Evolutionary conservation across 2,329 filamentous ascomycete species (phyloP), one percentile per base, ranked within the genome.

Genomic region (Xylaria sp.): DNA sequence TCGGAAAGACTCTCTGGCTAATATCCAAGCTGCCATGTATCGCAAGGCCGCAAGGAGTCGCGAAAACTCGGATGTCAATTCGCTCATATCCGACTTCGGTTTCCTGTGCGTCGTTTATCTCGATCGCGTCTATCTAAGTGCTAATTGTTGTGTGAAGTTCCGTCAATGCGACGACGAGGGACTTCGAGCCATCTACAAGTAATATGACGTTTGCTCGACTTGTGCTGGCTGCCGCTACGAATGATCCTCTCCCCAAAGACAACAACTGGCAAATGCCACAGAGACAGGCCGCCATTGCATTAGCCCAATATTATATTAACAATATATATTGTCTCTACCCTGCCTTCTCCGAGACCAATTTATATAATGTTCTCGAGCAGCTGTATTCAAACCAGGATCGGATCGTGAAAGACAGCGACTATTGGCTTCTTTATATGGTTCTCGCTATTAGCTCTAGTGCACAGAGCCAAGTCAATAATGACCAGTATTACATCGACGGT

Each of bases 201-300:
- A 93, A 93, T 75, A 97, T 97, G 87, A 97, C 94, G 0, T 98
- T 98, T 84, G 93, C 94, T 29, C 91, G 93, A 42, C 86, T 98
- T 23, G 92, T 98, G 27, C 83, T 97, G 32, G 93, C 93, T n/a
- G 92, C 95, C 5, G 90, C 93, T 44, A 88, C 88, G 10, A 93
- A 93, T 73, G 90, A 94, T 75, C 84, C 87, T 8, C 81, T 97
- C 25, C 92, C 92, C 4, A 85, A 87, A 54, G 86, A 86, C 2
- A 81, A 85, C 37, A 86, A 88, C 69, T 84, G 85, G 60, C 81
- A 80, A n/a, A 82, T 97, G n/a, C 94, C 94, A 23, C 83, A 91
- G 2, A 88, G 92, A 71, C 88, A 92, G 73, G 85, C 87, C 29
- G 90, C 92, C 1, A 88, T 89, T 9, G 83, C 86, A 3, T 85